Conservation (phyloP, 2,329 filamentous ascomycete species). For the Akanthomyces lecanii region DNA sequence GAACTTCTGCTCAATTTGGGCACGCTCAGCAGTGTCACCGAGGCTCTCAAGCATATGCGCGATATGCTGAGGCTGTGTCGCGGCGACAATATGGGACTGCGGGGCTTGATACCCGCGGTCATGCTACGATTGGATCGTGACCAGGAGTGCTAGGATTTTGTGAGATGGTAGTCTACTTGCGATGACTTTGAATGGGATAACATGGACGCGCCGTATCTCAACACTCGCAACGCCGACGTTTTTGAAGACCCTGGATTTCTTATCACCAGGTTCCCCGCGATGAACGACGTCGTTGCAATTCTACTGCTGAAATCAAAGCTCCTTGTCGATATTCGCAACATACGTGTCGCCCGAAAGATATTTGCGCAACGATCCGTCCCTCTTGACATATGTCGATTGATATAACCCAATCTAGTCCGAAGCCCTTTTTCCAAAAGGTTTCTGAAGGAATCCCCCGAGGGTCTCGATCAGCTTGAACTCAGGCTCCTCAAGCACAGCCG, state of each 20-base stretch:
- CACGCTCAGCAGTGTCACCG: constrained; percentile 31
- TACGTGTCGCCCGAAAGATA: not conserved
- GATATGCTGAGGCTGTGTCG: constrained; percentile 43
- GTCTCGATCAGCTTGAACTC: not conserved
- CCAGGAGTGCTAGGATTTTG: constrained; percentile 47
- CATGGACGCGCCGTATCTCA: constrained; percentile 24
- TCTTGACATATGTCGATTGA: not conserved
- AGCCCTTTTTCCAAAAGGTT: not conserved
- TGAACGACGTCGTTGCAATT: not conserved
- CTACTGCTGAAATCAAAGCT: not conserved
- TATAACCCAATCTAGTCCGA: not conserved
- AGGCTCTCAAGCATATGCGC: constrained; percentile 35
- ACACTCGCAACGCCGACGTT: constrained; percentile 36
- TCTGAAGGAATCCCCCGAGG: not conserved
- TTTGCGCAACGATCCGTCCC: not conserved
- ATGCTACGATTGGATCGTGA: constrained; percentile 44
- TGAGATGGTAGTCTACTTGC: constrained; percentile 31
- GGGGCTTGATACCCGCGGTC: constrained; percentile 36
- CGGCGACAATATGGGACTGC: constrained; percentile 42
- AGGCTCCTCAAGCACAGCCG: not conserved
- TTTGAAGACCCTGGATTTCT: constrained; percentile 31
- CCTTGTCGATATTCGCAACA: not conserved
- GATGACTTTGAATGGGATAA: constrained; percentile 23
- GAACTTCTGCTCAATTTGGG: constrained; percentile 28
- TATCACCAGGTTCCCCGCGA: not conserved